A percentile compares a stretch with the other conserved stretches of the same genome.
These are phyloP conservation scores for Daldinia vernicosa DNA, from an alignment of 495 filamentous ascomycete genomes.

Conservation along the genomic window DNA sequence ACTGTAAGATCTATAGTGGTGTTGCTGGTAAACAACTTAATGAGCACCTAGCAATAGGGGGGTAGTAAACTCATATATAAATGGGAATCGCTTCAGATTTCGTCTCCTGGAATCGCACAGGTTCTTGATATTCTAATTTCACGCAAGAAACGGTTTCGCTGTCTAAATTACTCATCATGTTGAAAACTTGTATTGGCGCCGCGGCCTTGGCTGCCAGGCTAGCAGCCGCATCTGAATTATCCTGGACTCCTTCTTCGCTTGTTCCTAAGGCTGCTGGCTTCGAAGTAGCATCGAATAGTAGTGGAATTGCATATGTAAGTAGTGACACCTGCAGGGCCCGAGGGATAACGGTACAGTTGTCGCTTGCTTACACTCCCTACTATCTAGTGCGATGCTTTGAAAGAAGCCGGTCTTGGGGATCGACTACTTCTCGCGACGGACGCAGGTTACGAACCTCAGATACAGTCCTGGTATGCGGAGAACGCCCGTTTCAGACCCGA, in stretches of 20 bases:
- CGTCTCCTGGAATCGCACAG: not conserved
- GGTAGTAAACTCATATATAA: not conserved
- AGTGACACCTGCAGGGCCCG: not conserved
- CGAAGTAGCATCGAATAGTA: slow-evolving; percentile 1
- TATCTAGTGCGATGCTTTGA: slow-evolving; percentile 40
- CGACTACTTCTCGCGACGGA: slow-evolving; percentile 39
- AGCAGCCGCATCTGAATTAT: slow-evolving; percentile 1
- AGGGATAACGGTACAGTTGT: not conserved
- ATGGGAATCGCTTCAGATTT: not conserved
- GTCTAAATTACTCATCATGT: slow-evolving; percentile 9
- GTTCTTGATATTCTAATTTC: not conserved
- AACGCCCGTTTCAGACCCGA: slow-evolving; percentile 49
- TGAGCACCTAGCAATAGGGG: too few species aligned
- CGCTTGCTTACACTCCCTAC: not conserved
- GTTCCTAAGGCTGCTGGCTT: not conserved
- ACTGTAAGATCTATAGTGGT: not conserved
- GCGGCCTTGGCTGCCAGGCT: not conserved
- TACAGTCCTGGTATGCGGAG: slow-evolving; percentile 55
- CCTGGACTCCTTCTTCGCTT: not conserved
- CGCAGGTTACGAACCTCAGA: slow-evolving; percentile 34
- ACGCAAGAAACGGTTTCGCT: not conserved
- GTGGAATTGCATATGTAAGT: slow-evolving; percentile 21
- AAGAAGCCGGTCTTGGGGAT: slow-evolving; percentile 34
- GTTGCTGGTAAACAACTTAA: not conserved
- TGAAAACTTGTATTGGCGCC: slow-evolving; percentile 7